These are phyloP conservation scores for Cystobasidiaceae sp. DNA, from an alignment of 1,284 basidiomycete species.

Conservation along the genomic window DNA sequence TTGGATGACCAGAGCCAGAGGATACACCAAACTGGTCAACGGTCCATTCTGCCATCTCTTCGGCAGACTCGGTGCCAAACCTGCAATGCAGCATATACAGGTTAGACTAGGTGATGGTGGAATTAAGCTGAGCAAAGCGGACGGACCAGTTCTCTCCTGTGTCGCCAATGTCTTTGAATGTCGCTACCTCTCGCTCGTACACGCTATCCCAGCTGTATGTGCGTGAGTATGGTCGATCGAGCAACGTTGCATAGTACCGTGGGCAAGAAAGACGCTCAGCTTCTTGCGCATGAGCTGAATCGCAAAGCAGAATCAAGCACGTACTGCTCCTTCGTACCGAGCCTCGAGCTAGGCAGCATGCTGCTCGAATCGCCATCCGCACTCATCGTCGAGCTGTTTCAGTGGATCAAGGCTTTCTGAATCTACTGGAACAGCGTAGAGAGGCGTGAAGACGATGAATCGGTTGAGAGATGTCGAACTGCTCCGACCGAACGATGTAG, in stretches of 20 bases:
- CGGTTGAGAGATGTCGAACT: too few species aligned
- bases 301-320: too few species aligned
- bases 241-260: neutral
- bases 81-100: conserved; percentile 51
- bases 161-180: conserved; percentile 75
- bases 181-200: conserved; percentile 56
- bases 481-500: too few species aligned
- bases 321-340: conserved; percentile 29
- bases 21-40: conserved; percentile 35
- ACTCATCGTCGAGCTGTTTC: too few species aligned
- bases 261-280: too few species aligned
- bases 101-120: neutral
- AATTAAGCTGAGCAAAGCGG: neutral
- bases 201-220: conserved; percentile 23
- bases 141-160: conserved; percentile 80
- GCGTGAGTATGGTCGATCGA: neutral
- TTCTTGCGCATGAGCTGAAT: too few species aligned
- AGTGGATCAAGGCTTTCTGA: too few species aligned
- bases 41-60: conserved; percentile 61
- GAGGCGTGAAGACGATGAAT: too few species aligned
- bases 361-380: neutral
- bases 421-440: too few species aligned
- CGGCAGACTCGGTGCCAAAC: conserved; percentile 75
- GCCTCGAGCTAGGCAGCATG: conserved; percentile 11
- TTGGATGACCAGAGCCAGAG: conserved; percentile 29